Evolutionary conservation across 306 rosid genomes (phyloP).

Genomic region (Alnus rubra): DNA sequence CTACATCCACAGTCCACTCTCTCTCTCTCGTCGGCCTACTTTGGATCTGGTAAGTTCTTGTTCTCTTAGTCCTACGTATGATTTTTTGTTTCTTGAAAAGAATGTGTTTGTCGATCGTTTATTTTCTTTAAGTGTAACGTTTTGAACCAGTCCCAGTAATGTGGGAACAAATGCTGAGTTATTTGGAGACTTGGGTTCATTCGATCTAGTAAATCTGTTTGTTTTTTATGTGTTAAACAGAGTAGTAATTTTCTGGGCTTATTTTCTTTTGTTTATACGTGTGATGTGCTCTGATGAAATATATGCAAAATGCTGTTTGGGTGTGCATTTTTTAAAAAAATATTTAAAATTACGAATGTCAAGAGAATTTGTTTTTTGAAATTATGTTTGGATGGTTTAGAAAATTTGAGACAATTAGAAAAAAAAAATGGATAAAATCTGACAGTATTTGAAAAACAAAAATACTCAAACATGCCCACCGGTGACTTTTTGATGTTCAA

Average conservation of each 20-base stretch:
- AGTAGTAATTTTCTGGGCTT: neutral
- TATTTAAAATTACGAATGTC: no score
- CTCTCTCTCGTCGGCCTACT: neutral
- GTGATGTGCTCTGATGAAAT: neutral
- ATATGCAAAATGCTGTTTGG: neutral
- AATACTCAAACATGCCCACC: no score
- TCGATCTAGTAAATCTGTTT: neutral
- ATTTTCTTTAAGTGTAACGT: neutral
- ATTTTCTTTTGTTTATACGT: neutral
- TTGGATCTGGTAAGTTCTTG: slow-evolving; percentile 22
- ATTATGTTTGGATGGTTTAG: no score
- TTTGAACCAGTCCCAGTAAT: neutral
- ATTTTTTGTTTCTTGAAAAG: neutral
- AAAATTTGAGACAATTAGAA: no score
- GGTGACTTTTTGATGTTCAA: neutral
- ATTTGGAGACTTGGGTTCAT: neutral
- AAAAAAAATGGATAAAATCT: no score
- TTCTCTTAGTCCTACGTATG: neutral
- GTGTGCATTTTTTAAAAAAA: no score
- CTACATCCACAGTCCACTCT: neutral
- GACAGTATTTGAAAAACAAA: no score
- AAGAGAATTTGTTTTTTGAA: no score
- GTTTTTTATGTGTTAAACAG: neutral
- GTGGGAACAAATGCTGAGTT: neutral
- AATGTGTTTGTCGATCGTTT: neutral